These are phyloP conservation scores for Aspergillus niger DNA, from an alignment of 2,329 filamentous ascomycete species.

Conservation along the genomic window DNA sequence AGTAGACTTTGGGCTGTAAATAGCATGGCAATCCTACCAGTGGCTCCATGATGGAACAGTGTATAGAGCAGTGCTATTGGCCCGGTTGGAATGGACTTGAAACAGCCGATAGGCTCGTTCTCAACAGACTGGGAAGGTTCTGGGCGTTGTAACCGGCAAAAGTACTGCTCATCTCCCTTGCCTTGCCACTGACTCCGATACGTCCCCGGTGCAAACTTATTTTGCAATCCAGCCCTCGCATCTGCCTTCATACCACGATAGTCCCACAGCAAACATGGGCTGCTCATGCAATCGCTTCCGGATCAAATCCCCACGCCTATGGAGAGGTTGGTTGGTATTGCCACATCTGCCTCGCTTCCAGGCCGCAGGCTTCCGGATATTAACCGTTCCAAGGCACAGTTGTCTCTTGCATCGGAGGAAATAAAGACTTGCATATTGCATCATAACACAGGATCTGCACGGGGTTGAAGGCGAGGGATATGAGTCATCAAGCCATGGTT, in stretches of 20 bases:
- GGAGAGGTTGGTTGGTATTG: not conserved
- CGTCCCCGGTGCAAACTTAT: not conserved
- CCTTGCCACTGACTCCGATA: not conserved
- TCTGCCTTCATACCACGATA: not conserved
- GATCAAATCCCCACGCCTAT: not conserved
- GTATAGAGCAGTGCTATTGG: no score
- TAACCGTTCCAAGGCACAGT: not conserved
- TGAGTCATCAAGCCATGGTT: not conserved
- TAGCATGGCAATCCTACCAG: no score
- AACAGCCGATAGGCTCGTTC: no score
- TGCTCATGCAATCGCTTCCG: not conserved
- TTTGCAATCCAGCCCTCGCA: constrained; percentile 1
- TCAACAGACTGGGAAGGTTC: no score
- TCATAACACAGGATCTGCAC: not conserved
- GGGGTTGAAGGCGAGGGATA: not conserved
- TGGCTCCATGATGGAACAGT: no score
- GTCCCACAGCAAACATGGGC: not conserved
- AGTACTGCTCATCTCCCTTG: not conserved
- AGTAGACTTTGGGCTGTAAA: no score
- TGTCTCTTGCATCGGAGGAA: not conserved
- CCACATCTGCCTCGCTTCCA: not conserved
- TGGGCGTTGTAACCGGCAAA: not conserved
- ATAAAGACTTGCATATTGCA: not conserved
- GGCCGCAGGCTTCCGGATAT: not conserved
- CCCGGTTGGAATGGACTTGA: no score